Evolutionary conservation across 192 early-diverging fungal genomes (phyloP).

Genomic region (Chytriomyces sp.): DNA sequence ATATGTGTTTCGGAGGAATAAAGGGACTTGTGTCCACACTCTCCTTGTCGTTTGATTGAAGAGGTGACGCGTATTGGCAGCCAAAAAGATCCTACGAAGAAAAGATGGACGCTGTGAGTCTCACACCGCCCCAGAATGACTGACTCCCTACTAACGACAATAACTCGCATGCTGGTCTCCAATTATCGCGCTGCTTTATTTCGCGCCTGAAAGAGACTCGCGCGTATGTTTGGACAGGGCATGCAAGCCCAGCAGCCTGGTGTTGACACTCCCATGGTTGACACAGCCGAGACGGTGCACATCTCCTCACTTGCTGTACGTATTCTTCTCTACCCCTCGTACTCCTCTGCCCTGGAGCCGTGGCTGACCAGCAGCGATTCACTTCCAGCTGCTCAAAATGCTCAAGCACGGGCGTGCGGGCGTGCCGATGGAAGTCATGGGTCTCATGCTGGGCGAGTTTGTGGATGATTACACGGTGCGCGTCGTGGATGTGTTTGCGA

Average conservation of each 20-base stretch:
- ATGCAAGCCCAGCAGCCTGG: conserved; percentile 42
- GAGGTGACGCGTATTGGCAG: background rate
- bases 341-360: conserved; percentile 20
- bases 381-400: conserved; percentile 1
- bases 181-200: too few species aligned
- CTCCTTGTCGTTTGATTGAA: too few species aligned
- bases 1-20: background rate
- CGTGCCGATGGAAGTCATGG: conserved; percentile 81
- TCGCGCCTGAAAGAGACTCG: too few species aligned
- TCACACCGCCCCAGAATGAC: background rate
- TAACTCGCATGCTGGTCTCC: too few species aligned
- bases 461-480: conserved; percentile 96
- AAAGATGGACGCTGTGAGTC: background rate
- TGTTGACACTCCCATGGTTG: conserved; percentile 88
- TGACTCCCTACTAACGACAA: background rate
- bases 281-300: conserved; percentile 98
- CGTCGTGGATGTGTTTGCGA: conserved; percentile 99
- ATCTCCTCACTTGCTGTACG: conserved; percentile 97
- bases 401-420: background rate
- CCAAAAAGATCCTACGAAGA: background rate
- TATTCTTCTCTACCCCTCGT: conserved; percentile 75
- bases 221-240: conserved; percentile 46
- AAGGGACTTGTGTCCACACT: background rate
- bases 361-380: conserved; percentile 1
- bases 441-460: conserved; percentile 99